Conservation (phyloP, 768 basidiomycete genomes). For the Lepiota brunneoincarnata region DNA sequence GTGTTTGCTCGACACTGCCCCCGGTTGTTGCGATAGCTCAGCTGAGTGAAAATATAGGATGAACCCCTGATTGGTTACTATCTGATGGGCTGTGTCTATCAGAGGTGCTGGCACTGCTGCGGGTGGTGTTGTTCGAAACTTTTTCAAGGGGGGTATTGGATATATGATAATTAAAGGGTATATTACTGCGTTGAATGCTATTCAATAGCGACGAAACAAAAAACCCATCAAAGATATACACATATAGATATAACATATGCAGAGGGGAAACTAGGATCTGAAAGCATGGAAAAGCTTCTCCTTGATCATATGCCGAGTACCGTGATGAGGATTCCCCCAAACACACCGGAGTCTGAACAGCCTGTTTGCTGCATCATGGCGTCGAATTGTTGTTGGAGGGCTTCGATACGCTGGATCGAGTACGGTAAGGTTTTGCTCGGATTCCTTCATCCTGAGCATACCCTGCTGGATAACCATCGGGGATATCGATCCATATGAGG, state of each 20-base stretch:
- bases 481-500: not conserved
- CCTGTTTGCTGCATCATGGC: not conserved
- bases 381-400: slow-evolving; percentile 4
- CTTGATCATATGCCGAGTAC: slow-evolving; percentile 3
- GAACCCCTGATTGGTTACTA: too few species aligned
- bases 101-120: too few species aligned
- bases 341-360: not conserved
- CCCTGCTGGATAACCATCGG: not conserved
- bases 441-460: slow-evolving; percentile 4
- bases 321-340: not conserved
- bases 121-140: too few species aligned
- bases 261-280: not conserved
- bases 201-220: too few species aligned
- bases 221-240: too few species aligned
- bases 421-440: slow-evolving; percentile 1
- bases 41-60: too few species aligned
- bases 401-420: slow-evolving; percentile 7
- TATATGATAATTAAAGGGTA: too few species aligned
- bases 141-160: too few species aligned
- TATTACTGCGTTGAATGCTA: too few species aligned
- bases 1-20: too few species aligned
- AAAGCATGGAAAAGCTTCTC: slow-evolving; percentile 6
- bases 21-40: too few species aligned
- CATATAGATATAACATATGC: not conserved
- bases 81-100: too few species aligned